A percentile compares a stretch with the other conserved stretches of the same genome.
phyloP scores from a whole-genome alignment of 2,329 filamentous ascomycete species.

The Fragosphaeria purpurea region DNA sequence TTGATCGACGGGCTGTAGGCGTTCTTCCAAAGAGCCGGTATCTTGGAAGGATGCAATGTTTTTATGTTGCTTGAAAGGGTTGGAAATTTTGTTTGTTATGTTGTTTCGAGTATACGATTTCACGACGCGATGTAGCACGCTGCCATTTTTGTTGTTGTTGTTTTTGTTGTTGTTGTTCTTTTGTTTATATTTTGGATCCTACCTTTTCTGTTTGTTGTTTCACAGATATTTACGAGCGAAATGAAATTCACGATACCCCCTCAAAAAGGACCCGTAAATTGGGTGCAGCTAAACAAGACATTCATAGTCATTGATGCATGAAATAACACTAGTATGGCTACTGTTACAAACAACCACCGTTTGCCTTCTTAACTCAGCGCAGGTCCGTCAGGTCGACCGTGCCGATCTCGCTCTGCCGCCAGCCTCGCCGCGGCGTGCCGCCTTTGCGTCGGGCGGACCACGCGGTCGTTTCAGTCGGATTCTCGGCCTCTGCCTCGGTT shows the following conservation, averaged over 20 bases:
- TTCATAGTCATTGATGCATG: no score
- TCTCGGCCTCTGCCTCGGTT: constrained; percentile 11
- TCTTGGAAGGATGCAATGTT: neutral
- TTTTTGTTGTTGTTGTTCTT: neutral
- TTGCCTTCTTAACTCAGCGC: no score
- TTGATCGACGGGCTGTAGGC: constrained; percentile 21
- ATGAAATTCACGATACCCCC: neutral
- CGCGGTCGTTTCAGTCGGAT: no score
- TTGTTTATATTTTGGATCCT: neutral
- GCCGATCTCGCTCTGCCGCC: constrained; percentile 4
- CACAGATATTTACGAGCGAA: neutral
- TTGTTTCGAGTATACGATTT: no score
- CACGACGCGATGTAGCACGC: no score
- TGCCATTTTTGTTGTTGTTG: neutral
- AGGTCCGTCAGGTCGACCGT: constrained; percentile 4
- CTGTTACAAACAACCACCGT: no score
- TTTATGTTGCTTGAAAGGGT: no score
- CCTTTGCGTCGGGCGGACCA: no score
- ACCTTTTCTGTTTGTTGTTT: neutral
- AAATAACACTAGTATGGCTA: no score
- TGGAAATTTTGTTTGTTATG: no score
- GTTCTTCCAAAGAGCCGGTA: neutral
- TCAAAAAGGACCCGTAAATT: neutral
- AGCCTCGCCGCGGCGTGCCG: neutral
- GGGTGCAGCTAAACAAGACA: no score